Evolutionary conservation across 1,139 yeast species (phyloP), one percentile per base, ranked within the genome.

Genomic region (Kurtzmaniella quercitrusa): DNA sequence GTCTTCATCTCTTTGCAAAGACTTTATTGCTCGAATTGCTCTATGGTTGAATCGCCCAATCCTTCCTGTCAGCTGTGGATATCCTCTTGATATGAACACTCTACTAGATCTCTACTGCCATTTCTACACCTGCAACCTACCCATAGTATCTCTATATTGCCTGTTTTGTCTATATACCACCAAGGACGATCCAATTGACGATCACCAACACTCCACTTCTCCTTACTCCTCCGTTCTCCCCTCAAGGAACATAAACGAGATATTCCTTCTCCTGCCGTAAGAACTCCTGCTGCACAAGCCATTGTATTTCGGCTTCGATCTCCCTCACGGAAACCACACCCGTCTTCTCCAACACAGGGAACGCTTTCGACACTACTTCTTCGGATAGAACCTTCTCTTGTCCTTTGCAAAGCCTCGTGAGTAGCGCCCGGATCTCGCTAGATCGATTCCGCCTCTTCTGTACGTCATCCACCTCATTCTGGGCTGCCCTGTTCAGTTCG

Each of bases 341-440:
- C 21, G 60, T 54, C 18, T 48, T 49, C 14, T 54, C 60, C 27
- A 62, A 53, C 2, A 31, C 41, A 18, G 50, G 55, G 14, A 69
- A 48, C 1, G 63, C 50, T 38, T 56, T 51, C 27, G 57, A 59
- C 17, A 71, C 45, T 18, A 71, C 56, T 15, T 62, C 65, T 0
- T 59, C 47, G 41, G 56, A 58, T 3, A 42, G 33, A 29, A 67
- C 27, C 31, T 45, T 46, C 17, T 54, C 54, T 6, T 53, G 55
- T n/a, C 46, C 49, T 49, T 73, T 73, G 63, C 70, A 64, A n/a
- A 65, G 52, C 41, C 62, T 55, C 7, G 66, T 60, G 3, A 72
- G 48, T 0, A 57, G 51, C 24, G 71, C 50, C 39, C 65, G 54
- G 25, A 60, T 49, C 47, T 70, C 75, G 3, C 59, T 55, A 25